A percentile compares a stretch with the other conserved stretches of the same genome.
Conservation (phyloP, 768 basidiomycete species). For the Lyophyllum atratum region DNA sequence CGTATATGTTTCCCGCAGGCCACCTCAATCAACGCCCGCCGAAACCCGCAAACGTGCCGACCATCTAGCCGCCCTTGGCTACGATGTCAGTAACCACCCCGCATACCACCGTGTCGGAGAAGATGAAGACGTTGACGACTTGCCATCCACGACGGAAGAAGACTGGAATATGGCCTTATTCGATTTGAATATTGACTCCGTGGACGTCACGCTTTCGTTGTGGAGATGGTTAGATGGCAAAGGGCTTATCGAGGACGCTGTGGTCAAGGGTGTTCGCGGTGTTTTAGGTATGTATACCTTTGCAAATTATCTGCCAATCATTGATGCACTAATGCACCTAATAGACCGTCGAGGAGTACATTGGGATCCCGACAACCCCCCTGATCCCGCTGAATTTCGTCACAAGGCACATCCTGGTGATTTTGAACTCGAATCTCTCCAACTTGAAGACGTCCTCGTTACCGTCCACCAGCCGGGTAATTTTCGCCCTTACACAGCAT, state of each 20-base stretch:
- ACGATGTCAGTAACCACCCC: slow-evolving; percentile 79
- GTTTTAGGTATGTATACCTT: slow-evolving; percentile 66
- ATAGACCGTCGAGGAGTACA: slow-evolving; percentile 84
- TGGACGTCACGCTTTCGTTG: slow-evolving; percentile 92
- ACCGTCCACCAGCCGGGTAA: slow-evolving; percentile 93
- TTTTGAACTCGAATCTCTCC: slow-evolving; percentile 88
- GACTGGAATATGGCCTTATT: slow-evolving; percentile 86
- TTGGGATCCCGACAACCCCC: slow-evolving; percentile 83
- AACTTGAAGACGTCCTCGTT: slow-evolving; percentile 90
- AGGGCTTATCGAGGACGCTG: slow-evolving; percentile 88
- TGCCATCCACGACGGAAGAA: slow-evolving; percentile 33
- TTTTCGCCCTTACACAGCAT: slow-evolving; percentile 90
- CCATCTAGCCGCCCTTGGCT: slow-evolving; percentile 64
- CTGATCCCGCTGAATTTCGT: slow-evolving; percentile 80
- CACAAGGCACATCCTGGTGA: slow-evolving; percentile 76
- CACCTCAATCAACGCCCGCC: slow-evolving; percentile 29
- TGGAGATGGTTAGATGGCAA: slow-evolving; percentile 95
- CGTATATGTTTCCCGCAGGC: slow-evolving; percentile 88
- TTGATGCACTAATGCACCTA: slow-evolving; percentile 2
- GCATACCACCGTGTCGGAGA: slow-evolving; percentile 58
- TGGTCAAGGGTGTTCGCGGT: slow-evolving; percentile 92
- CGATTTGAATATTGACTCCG: slow-evolving; percentile 90
- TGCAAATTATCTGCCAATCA: not conserved
- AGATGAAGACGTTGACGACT: slow-evolving; percentile 61
- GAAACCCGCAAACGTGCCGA: slow-evolving; percentile 28